Evolutionary conservation across 75 land plant genomes (phyloP).

Genomic region (Picea glauca): DNA sequence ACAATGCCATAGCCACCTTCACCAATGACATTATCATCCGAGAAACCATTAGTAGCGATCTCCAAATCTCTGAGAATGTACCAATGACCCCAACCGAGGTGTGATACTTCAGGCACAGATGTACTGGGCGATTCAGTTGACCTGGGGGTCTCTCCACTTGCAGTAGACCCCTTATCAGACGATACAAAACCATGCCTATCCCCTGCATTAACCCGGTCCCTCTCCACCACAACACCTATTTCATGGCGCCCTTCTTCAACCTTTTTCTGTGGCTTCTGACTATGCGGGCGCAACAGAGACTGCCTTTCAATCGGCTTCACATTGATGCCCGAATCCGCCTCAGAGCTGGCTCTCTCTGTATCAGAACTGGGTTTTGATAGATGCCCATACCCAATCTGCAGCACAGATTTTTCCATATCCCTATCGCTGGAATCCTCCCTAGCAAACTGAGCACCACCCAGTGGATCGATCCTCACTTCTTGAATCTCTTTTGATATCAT

Average conservation of each 20-base stretch:
- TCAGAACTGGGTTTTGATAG: background rate
- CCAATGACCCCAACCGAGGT: slow-evolving; percentile 85
- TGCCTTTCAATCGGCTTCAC: slow-evolving; percentile 7
- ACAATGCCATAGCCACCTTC: slow-evolving; percentile 87
- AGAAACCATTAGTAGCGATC: slow-evolving; percentile 54
- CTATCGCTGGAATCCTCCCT: slow-evolving; percentile 7
- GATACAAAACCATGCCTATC: background rate
- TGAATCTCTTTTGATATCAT: slow-evolving; percentile 43
- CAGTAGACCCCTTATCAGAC: slow-evolving; percentile 21
- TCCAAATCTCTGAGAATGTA: slow-evolving; percentile 61
- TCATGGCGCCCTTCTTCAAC: slow-evolving; percentile 8
- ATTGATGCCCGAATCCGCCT: background rate
- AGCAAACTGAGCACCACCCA: background rate
- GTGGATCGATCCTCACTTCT: slow-evolving; percentile 29
- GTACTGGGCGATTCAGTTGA: slow-evolving; percentile 39
- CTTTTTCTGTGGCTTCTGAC: background rate
- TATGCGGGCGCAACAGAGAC: background rate
- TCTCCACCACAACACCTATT: background rate
- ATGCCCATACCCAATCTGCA: slow-evolving; percentile 9
- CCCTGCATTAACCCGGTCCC: background rate
- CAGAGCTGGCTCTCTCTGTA: slow-evolving; percentile 2
- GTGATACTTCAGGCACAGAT: slow-evolving; percentile 48
- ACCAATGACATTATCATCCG: slow-evolving; percentile 62
- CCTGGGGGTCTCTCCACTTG: slow-evolving; percentile 19
- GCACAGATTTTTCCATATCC: slow-evolving; percentile 5